Percentiles rank a stretch among this genome's conserved stretches.
Conservation (phyloP, 2,329 filamentous ascomycete species). For the Juglanconis oblonga region DNA sequence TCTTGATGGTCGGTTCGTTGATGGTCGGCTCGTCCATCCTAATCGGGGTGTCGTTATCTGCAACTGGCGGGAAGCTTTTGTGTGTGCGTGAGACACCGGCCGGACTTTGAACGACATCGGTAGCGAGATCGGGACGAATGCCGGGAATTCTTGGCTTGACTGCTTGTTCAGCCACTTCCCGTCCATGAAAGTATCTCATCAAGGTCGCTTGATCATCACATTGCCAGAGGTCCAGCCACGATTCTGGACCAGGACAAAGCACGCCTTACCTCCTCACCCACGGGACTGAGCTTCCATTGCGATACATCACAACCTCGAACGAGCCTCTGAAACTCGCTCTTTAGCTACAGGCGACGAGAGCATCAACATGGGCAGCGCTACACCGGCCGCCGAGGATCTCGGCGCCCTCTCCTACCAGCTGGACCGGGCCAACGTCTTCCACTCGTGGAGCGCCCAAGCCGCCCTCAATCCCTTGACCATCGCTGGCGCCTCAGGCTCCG, state of each 20-base stretch:
- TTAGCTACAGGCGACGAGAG: background rate
- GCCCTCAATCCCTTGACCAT: constrained; percentile 12
- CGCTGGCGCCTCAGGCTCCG: constrained; percentile 14
- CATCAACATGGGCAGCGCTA: constrained; percentile 15
- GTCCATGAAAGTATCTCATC: background rate
- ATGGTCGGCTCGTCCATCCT: background rate
- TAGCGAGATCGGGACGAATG: background rate
- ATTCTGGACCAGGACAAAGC: background rate
- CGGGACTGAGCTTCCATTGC: background rate
- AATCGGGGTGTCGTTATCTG: background rate
- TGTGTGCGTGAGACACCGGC: background rate
- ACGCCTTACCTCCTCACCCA: too few relatives aligned
- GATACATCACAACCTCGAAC: background rate
- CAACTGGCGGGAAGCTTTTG: background rate
- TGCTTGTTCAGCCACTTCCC: too few relatives aligned
- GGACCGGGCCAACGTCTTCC: constrained; percentile 16
- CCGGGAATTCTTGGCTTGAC: too few relatives aligned
- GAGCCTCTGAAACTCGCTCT: background rate
- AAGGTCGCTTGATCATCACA: background rate
- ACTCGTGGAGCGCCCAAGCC: constrained; percentile 18
- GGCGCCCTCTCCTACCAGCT: constrained; percentile 16
- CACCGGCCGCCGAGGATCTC: constrained; percentile 7
- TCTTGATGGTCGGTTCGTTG: background rate
- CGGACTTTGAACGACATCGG: background rate
- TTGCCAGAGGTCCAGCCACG: background rate